Conservation (phyloP, 2,329 filamentous ascomycete species). For the Tolypocladium amazonense region DNA sequence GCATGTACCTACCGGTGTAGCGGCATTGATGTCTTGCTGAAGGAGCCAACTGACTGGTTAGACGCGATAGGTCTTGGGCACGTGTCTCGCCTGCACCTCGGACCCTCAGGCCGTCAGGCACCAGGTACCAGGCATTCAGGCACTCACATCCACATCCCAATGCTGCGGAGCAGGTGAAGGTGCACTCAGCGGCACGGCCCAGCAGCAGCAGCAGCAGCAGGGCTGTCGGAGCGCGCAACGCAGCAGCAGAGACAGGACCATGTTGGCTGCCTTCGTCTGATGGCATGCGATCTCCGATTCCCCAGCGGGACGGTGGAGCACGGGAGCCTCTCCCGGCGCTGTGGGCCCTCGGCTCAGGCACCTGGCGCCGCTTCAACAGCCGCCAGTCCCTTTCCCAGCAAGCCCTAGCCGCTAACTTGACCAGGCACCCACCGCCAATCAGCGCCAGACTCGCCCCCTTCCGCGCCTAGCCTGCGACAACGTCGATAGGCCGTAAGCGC, state of each 20-base stretch:
- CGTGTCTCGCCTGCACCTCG: neutral
- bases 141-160: no score
- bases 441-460: neutral
- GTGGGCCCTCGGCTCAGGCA: neutral
- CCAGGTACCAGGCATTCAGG: neutral
- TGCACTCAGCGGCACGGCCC: no score
- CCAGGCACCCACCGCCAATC: neutral
- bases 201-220: no score
- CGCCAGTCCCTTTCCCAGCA: neutral
- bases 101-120: no score
- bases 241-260: neutral
- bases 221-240: no score
- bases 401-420: neutral
- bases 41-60: no score
- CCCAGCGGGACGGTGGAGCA: no score
- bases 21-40: no score
- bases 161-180: no score
- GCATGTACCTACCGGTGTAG: no score
- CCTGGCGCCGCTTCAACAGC: neutral
- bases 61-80: neutral
- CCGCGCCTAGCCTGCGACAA: neutral
- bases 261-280: neutral
- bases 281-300: neutral
- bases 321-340: neutral
- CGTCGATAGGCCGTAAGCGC: neutral